Percentiles rank a stretch among this genome's conserved stretches.
Evolutionary conservation across 257 asterid genomes (phyloP).

Genomic region (Fraxinus anomala): DNA sequence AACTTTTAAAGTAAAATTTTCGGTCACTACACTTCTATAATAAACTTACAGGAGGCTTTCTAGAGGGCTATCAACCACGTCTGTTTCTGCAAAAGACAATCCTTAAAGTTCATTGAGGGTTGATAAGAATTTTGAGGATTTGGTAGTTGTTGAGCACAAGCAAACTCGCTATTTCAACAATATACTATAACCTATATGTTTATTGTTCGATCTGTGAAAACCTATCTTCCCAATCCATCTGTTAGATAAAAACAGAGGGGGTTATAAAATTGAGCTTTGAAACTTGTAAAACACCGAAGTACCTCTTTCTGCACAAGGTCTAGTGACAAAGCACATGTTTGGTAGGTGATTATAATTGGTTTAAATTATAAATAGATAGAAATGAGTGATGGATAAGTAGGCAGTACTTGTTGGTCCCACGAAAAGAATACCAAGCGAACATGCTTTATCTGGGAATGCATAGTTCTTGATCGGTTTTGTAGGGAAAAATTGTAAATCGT

Average conservation of each 20-base stretch:
- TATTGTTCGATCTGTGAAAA: no score
- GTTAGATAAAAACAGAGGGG: not conserved
- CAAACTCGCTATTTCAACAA: not conserved
- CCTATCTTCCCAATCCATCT: not conserved
- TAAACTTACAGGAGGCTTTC: not conserved
- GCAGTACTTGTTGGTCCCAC: no score
- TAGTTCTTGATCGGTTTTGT: not conserved
- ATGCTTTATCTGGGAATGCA: not conserved
- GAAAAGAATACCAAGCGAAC: no score
- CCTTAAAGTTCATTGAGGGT: not conserved
- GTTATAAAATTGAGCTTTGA: not conserved
- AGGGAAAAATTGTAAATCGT: not conserved
- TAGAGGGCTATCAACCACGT: not conserved
- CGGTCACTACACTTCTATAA: not conserved
- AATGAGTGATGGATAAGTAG: no score
- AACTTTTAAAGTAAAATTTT: no score
- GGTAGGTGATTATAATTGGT: no score
- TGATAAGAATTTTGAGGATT: constrained; percentile 2
- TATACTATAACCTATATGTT: not conserved
- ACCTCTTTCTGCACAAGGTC: not conserved
- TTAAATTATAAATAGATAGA: no score
- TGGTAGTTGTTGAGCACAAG: not conserved
- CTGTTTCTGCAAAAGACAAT: not conserved
- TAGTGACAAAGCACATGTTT: not conserved
- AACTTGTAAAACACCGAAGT: not conserved